Conservation (phyloP, 2,329 filamentous ascomycete species). For the Penicillium corylophilum region DNA sequence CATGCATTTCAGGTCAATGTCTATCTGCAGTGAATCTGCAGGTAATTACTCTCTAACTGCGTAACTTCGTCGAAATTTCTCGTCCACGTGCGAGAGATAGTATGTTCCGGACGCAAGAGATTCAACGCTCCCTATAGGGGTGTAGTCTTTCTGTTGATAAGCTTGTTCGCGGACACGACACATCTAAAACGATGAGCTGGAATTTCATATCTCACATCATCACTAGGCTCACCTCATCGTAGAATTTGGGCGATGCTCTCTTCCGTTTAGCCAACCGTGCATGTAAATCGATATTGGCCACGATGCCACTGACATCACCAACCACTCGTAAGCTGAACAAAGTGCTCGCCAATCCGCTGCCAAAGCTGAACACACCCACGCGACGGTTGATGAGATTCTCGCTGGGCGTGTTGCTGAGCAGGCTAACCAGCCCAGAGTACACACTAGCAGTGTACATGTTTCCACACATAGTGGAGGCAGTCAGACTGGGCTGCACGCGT, state of each 20-base stretch:
- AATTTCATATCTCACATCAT: not conserved
- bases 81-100: slow-evolving; percentile 77
- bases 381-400: slow-evolving; percentile 59
- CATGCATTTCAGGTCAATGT: not conserved
- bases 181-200: slow-evolving; percentile 47
- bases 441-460: slow-evolving; percentile 60
- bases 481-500: slow-evolving; percentile 69
- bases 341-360: slow-evolving; percentile 73
- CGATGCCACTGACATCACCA: slow-evolving; percentile 67
- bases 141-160: slow-evolving; percentile 77
- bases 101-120: slow-evolving; percentile 68
- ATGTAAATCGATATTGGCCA: slow-evolving; percentile 68
- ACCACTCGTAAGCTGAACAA: slow-evolving; percentile 66
- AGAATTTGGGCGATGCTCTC: slow-evolving; percentile 67
- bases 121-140: slow-evolving; percentile 65
- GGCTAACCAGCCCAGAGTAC: slow-evolving; percentile 1
- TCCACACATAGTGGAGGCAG: slow-evolving; percentile 73
- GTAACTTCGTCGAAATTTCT: slow-evolving; percentile 83
- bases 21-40: slow-evolving; percentile 4
- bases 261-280: slow-evolving; percentile 65
- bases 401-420: slow-evolving; percentile 1
- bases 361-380: slow-evolving; percentile 75
- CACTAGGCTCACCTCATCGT: slow-evolving; percentile 54
- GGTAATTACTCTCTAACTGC: slow-evolving; percentile 65
- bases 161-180: slow-evolving; percentile 79